Base-by-base conservation (phyloP, 441 rosid species). In the Adansonia gregorii region DNA sequence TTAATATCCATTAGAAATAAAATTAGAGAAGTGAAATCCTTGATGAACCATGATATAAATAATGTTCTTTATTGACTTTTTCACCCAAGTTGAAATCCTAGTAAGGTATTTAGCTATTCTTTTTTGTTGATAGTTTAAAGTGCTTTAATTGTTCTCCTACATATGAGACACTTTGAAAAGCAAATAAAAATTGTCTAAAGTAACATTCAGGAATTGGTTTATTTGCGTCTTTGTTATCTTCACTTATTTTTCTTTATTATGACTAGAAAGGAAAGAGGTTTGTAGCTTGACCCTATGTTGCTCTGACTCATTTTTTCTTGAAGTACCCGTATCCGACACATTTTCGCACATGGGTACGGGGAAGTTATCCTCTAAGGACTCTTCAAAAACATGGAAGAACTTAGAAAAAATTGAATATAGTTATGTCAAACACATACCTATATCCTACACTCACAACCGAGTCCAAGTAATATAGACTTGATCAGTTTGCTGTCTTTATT, bases 21-120 rank as follows among this genome's bases (percentile, higher is more conserved):
- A 48, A 46, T 49, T 69, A 49, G 41, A 11, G 35, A 46, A 49
- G 45, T 69, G 10, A 69, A 69, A n/a, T 69, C 11, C 73, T 69
- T 49, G 73, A 49, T 12, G 58, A 69, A 69, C 59, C 43, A 24
- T 24, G 54, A 69, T 69, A 8, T 7, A 22, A 3, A 20, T 69
- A 35, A 15, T 31, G 3, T 49, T 49, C 73, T 69, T 48, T 22
- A 49, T 67, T 45, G 49, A 11, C 55, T 46, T 46, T 67, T 45
- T 19, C 2, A 67, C 54, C 9, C 49, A 17, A 45, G 54, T 17
- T 66, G 10, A 67, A 67, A 46, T 24, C 43, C 14, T 12, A 48
- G 52, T 11, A 12, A 46, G 10, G 12, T 11, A 49, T 48, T 69
- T 69, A 2, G 12, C 12, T 14, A 4, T 0, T 10, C 45, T 22